These are phyloP conservation scores for Zygosaccharomyces bisporus DNA, from an alignment of 805 yeast species.

Conservation along the genomic window DNA sequence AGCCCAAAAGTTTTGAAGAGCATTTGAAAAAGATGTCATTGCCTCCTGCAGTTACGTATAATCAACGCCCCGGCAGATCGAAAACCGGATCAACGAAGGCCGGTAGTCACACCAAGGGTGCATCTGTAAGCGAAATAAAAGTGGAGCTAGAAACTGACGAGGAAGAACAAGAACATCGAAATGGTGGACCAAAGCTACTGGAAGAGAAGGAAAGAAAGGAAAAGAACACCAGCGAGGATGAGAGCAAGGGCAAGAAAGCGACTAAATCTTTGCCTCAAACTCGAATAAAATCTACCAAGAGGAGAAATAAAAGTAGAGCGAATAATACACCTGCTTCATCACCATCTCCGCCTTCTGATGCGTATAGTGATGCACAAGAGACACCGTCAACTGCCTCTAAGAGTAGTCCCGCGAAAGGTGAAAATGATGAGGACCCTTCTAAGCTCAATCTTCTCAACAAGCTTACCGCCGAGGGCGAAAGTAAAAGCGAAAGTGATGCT, in stretches of 20 bases:
- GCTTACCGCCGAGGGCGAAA: slow-evolving; percentile 13
- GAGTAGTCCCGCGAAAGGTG: not conserved
- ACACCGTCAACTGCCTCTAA: slow-evolving; percentile 1
- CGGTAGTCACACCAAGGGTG: not conserved
- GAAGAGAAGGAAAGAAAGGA: slow-evolving; percentile 10
- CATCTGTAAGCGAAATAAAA: slow-evolving; percentile 10
- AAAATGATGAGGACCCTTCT: not conserved
- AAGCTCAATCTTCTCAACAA: slow-evolving; percentile 1
- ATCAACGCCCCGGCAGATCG: slow-evolving; percentile 1
- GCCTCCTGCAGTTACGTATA: slow-evolving; percentile 7
- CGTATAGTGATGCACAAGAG: slow-evolving; percentile 15
- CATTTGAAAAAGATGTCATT: slow-evolving; percentile 27
- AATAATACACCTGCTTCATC: slow-evolving; percentile 2
- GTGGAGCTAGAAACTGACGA: slow-evolving; percentile 10
- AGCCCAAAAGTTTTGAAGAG: slow-evolving; percentile 29
- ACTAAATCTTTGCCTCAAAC: not conserved
- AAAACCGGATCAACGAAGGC: slow-evolving; percentile 1
- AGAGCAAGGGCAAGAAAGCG: not conserved
- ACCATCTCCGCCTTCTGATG: slow-evolving; percentile 12
- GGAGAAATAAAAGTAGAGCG: not conserved
- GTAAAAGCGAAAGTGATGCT: not conserved
- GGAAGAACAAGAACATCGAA: slow-evolving; percentile 9
- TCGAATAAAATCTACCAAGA: not conserved
- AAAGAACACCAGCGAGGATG: slow-evolving; percentile 5
- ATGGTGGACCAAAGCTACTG: not conserved